phyloP scores from a whole-genome alignment of 1,284 basidiomycete genomes.

The Ustilago nuda region DNA sequence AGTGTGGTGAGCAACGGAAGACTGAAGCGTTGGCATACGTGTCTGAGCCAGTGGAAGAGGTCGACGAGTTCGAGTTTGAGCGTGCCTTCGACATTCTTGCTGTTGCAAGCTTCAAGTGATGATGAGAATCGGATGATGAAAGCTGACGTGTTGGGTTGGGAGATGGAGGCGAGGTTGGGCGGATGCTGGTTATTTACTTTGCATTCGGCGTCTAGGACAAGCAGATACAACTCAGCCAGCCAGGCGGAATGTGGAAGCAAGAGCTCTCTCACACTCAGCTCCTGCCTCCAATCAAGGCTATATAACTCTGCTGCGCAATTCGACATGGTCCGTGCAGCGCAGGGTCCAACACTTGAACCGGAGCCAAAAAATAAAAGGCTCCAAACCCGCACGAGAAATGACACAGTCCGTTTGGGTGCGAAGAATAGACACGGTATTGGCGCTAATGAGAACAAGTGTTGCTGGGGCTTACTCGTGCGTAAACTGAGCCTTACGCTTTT shows the following conservation, averaged over 20 bases:
- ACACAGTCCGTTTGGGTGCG: not conserved
- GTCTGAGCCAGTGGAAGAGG: slow-evolving; percentile 30
- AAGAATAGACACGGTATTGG: not conserved
- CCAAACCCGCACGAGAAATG: not conserved
- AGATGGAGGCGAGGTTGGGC: not conserved
- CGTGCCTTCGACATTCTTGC: slow-evolving; percentile 37
- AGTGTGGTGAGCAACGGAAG: slow-evolving; percentile 34
- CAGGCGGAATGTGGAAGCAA: not conserved
- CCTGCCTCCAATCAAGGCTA: not conserved
- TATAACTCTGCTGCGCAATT: slow-evolving; percentile 22
- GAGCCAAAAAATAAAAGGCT: not conserved
- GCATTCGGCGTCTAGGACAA: not conserved
- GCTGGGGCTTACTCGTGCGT: slow-evolving; percentile 53
- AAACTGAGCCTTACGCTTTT: slow-evolving; percentile 80
- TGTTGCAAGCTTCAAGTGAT: not conserved
- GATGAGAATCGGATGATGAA: not conserved
- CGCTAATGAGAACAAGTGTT: not conserved
- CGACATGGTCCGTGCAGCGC: slow-evolving; percentile 16
- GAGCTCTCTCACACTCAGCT: slow-evolving; percentile 12
- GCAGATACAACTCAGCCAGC: not conserved
- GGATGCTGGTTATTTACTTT: slow-evolving; percentile 5
- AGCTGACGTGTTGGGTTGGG: not conserved
- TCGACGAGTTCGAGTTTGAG: slow-evolving; percentile 29
- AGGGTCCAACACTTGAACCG: slow-evolving; percentile 18
- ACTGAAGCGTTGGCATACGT: slow-evolving; percentile 41